phyloP scores from a whole-genome alignment of 805 yeast species.

The Candida incommunis region DNA sequence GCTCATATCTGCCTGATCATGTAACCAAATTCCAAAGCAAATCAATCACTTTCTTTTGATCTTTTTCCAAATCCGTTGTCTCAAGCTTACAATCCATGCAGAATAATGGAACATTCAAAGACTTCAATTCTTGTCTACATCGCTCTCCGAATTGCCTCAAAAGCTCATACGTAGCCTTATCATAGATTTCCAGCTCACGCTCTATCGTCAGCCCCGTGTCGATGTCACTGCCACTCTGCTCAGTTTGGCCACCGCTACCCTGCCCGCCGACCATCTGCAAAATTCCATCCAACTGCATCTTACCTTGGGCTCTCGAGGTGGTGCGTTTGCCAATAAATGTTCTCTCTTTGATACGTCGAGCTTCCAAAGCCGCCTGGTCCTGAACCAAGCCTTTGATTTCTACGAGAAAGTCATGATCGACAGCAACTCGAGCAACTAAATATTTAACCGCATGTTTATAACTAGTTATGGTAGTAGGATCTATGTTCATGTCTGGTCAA shows the following conservation, averaged over 20 bases:
- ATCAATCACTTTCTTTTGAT: slow-evolving; percentile 1
- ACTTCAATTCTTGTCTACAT: background rate
- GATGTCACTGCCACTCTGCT: no score
- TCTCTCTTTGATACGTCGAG: background rate
- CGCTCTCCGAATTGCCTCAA: background rate
- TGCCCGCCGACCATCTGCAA: background rate
- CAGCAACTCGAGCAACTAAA: background rate
- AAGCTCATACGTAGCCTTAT: background rate
- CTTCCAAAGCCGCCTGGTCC: background rate
- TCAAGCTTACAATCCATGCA: background rate
- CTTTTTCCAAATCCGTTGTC: background rate
- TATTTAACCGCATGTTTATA: background rate
- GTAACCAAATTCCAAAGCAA: slow-evolving; percentile 1
- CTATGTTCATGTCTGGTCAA: background rate
- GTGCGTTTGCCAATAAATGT: background rate
- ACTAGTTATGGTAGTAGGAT: background rate
- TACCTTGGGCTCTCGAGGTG: background rate
- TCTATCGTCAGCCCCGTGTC: background rate
- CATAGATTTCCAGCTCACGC: background rate
- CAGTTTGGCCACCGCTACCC: background rate
- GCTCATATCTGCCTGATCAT: no score
- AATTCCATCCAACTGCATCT: background rate
- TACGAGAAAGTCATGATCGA: background rate
- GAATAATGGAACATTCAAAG: background rate
- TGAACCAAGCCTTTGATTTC: background rate